These are phyloP conservation scores for Prunus armeniaca DNA, from an alignment of 306 rosid species.

Conservation along the genomic window DNA sequence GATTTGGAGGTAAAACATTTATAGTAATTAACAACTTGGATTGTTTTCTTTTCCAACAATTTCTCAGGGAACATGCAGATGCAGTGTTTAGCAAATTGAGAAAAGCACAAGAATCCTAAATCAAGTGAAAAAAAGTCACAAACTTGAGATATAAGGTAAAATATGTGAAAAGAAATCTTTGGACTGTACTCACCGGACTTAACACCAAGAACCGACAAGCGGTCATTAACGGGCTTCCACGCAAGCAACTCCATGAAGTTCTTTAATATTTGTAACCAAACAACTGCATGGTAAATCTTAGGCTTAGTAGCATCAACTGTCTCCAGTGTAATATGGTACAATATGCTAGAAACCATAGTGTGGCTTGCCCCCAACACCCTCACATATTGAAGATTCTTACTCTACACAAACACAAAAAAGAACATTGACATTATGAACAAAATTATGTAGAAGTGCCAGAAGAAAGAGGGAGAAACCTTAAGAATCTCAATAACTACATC, in stretches of 20 bases:
- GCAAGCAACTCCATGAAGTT: not conserved
- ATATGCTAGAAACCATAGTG: not conserved
- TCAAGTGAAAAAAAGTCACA: not conserved
- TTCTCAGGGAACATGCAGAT: not conserved
- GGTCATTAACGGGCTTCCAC: not conserved
- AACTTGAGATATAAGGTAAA: not conserved
- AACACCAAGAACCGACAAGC: not conserved
- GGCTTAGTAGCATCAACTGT: not conserved
- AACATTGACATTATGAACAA: not conserved
- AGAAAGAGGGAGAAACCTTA: not conserved
- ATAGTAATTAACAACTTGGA: not conserved
- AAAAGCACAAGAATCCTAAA: not conserved
- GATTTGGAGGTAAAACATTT: not conserved
- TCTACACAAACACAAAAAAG: not conserved
- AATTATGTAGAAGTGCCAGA: not conserved
- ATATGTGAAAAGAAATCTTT: not conserved
- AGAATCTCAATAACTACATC: not conserved
- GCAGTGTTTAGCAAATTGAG: not conserved
- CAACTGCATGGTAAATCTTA: not conserved
- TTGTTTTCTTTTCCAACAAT: not conserved
- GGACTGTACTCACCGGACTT: not conserved
- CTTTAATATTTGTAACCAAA: not conserved
- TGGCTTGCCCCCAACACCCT: slow-evolving; percentile 9
- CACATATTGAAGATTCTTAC: slow-evolving; percentile 12
- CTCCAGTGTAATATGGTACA: slow-evolving; percentile 3